phyloP scores from a whole-genome alignment of 2,329 filamentous ascomycete species.

The Paecilomyces fulvus region DNA sequence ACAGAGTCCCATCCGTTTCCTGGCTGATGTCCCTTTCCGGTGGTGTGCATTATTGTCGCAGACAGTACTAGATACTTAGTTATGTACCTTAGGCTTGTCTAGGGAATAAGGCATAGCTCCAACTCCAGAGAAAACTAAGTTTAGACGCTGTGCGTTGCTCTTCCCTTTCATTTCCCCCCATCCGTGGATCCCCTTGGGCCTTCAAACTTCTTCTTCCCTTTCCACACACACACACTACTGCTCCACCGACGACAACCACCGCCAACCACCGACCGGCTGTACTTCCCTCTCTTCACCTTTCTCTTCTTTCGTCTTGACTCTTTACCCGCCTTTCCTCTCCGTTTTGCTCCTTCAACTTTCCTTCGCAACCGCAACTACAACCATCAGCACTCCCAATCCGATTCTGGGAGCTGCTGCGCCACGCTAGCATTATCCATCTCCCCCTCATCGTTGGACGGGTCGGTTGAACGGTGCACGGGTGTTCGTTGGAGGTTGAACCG shows the following conservation, averaged over 20 bases:
- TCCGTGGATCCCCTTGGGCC: not conserved
- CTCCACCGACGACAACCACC: not conserved
- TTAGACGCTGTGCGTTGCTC: too few relatives aligned
- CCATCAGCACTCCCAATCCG: not conserved
- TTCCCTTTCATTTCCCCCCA: not conserved
- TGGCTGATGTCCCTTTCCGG: not conserved
- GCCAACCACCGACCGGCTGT: not conserved
- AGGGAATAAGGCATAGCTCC: too few relatives aligned
- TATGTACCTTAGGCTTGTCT: too few relatives aligned
- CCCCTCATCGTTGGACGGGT: not conserved
- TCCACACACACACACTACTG: slow-evolving; percentile 10
- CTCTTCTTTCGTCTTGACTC: slow-evolving; percentile 3
- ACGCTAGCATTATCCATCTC: slow-evolving; percentile 1
- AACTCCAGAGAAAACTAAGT: too few relatives aligned
- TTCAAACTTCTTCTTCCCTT: slow-evolving; percentile 1
- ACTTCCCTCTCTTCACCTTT: slow-evolving; percentile 2
- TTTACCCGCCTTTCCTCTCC: slow-evolving; percentile 5
- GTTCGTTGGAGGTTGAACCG: slow-evolving; percentile 1
- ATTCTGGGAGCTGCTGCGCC: not conserved
- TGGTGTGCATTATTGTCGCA: too few relatives aligned
- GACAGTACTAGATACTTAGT: too few relatives aligned
- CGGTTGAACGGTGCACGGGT: not conserved
- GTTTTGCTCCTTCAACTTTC: slow-evolving; percentile 9
- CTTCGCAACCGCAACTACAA: slow-evolving; percentile 5
- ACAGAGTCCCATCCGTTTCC: not conserved